Base-by-base conservation (phyloP, 352 stramenopile genomes). In the Pilasporangium apinafurcum region DNA sequence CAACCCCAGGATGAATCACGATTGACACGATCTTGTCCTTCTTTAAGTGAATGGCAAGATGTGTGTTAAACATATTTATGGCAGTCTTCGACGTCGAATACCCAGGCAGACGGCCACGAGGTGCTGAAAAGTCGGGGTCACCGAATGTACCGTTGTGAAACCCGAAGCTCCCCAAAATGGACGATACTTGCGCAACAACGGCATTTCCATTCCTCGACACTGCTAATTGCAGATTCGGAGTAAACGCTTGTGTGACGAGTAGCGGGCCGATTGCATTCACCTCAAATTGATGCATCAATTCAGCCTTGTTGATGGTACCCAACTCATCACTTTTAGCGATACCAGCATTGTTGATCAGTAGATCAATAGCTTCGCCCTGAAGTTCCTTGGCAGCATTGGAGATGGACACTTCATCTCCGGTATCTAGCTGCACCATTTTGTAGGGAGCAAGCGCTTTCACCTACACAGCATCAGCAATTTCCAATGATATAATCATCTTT, bases 261-360 rank as follows among this genome's bases (percentile, higher is more conserved):
- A 72, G 56, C 21, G 59, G 50, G 16, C 65, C 59, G 6, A 75
- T 32, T 0, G 42, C 24, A 49, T 77, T 81, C 30, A 70, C 45
- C 42, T 78, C 53, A 27, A 76, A 61, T 32, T 73, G 48, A 14
- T 53, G 22, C 16, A 64, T 20, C 3, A 68, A 9, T 31, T 51
- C 22, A 5, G 42, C 44, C 10, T 58, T 58, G 18, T 46, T 57
- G 6, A 36, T 51, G 5, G 4, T 32, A 1, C 18, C 22, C 6
- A 65, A 18, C 14, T 18, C 28, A 12, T 47, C 37, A 3, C 18
- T 13, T n/a, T 33, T 13, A 5, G 48, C n/a, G 1, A 64, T 47
- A 6, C 56, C 65, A 18, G 59, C 58, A 21, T 73, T 76, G 56
- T 76, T 76, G 44, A 76, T 63, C 10, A 76, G 26, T 21, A 76